Evolutionary conservation across 1,284 basidiomycete species (phyloP), one percentile per base, ranked within the genome.

Genomic region (Golubevia sp.): DNA sequence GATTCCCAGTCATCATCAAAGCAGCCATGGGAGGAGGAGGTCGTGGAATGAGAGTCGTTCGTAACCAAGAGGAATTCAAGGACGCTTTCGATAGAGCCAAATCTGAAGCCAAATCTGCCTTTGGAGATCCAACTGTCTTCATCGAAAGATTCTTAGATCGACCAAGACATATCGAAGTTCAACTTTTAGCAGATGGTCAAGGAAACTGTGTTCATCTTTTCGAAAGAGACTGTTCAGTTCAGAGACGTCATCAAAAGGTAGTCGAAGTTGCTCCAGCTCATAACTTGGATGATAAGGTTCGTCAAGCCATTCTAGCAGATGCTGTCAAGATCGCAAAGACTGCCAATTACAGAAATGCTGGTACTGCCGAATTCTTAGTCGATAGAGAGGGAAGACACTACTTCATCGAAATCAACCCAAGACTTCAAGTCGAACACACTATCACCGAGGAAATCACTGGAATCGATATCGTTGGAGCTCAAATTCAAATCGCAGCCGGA

Each of bases 11-110:
- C 89, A 77, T 81, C 86, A 95, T 97, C 88, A 97, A 97, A 86
- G 95, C 95, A 55, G 95, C 95, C 24, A 97, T 97, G 93, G 96
- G 96, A 65, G 96, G 96, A 73, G 96, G 96, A 81, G 96, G 96
- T 63, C 92, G 95, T 79, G 96, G 96, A 70, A 99, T 99, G 96
- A 92, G 96, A 84, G 95, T 98, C 64, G 96, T 99, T 44, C 90
- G 93, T 69, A 92, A 94, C 80, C 90, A 93, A 84, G 91, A 90
- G 55, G 91, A 93, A 73, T 97, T 98, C 88, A 88, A 95, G 86
- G 88, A 90, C 73, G 88, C 91, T 4, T 99, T 99, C 84, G 89
- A 94, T 83, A 91, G 94, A 70, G 97, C 97, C 8, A 93, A 94
- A 70, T 91, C 90, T 76, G 96, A 99, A 85, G 96, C 97, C 71